These are phyloP conservation scores for Fusarium cyanostomum DNA, from an alignment of 2,329 filamentous ascomycete species.

Conservation along the genomic window DNA sequence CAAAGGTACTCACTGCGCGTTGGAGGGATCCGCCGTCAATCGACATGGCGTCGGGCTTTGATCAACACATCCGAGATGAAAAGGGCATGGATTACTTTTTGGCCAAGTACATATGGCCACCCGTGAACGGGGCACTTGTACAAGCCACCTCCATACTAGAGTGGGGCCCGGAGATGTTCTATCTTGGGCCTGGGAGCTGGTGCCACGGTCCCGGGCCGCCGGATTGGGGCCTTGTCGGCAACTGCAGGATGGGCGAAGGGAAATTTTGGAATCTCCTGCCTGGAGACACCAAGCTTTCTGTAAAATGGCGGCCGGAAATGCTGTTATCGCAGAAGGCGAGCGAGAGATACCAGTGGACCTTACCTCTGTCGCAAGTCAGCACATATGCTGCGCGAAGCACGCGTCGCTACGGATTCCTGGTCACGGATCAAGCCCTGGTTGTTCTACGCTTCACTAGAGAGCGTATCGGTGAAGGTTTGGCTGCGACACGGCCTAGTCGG, in stretches of 20 bases:
- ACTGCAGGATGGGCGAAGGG: neutral
- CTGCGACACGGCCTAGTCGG: neutral
- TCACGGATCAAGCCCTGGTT: neutral
- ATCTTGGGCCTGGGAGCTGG: neutral
- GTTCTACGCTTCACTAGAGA: neutral
- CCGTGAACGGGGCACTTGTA: neutral
- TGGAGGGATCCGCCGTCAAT: neutral
- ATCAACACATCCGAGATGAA: neutral
- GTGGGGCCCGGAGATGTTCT: neutral
- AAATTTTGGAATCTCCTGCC: neutral
- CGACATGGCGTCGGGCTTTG: neutral
- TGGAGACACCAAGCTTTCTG: neutral
- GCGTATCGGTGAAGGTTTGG: neutral
- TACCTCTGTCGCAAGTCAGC: neutral
- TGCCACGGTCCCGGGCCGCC: neutral
- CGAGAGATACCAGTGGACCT: neutral
- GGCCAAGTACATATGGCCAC: neutral
- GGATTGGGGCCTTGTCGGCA: neutral
- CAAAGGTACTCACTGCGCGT: neutral
- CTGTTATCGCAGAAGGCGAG: neutral
- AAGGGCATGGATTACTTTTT: neutral
- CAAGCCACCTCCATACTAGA: neutral
- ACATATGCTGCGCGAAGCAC: neutral
- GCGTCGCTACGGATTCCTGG: neutral
- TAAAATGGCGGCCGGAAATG: neutral